These are phyloP conservation scores for Zoysia japonica DNA, from an alignment of 176 grass and related monocot genomes.

Conservation along the genomic window DNA sequence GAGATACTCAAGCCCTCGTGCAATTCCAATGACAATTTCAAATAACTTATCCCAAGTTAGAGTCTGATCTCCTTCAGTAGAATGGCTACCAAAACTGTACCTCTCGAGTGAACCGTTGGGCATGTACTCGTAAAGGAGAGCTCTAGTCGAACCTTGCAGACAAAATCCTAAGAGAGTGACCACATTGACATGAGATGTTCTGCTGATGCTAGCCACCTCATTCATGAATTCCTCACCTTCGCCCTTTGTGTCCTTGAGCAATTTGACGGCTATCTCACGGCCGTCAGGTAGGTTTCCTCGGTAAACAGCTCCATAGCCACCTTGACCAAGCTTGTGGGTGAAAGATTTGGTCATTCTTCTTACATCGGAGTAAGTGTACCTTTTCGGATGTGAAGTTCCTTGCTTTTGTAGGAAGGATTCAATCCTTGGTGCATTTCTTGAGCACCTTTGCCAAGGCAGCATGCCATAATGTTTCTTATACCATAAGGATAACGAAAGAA, in stretches of 20 bases:
- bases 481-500: background rate
- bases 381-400: slow-evolving; percentile 30
- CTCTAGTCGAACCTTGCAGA: slow-evolving; percentile 42
- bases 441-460: background rate
- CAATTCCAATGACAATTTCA: slow-evolving; percentile 37
- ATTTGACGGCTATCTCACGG: slow-evolving; percentile 34
- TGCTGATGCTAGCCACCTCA: slow-evolving; percentile 41
- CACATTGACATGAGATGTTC: slow-evolving; percentile 46
- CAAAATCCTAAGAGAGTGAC: slow-evolving; percentile 40
- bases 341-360: slow-evolving; percentile 46
- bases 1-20: slow-evolving; percentile 41
- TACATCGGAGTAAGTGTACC: slow-evolving; percentile 38
- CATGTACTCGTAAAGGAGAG: slow-evolving; percentile 46
- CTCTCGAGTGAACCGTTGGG: slow-evolving; percentile 45
- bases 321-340: slow-evolving; percentile 32
- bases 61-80: background rate
- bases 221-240: slow-evolving; percentile 38
- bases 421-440: slow-evolving; percentile 33
- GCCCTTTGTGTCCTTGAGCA: background rate
- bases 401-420: slow-evolving; percentile 37
- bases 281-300: slow-evolving; percentile 31
- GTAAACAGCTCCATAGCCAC: slow-evolving; percentile 33
- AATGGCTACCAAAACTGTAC: background rate
- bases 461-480: background rate
- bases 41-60: slow-evolving; percentile 36